A percentile compares a stretch with the other conserved stretches of the same genome.
phyloP scores from a whole-genome alignment of 176 grass and related monocot species.

The Pontederia paniculata region DNA sequence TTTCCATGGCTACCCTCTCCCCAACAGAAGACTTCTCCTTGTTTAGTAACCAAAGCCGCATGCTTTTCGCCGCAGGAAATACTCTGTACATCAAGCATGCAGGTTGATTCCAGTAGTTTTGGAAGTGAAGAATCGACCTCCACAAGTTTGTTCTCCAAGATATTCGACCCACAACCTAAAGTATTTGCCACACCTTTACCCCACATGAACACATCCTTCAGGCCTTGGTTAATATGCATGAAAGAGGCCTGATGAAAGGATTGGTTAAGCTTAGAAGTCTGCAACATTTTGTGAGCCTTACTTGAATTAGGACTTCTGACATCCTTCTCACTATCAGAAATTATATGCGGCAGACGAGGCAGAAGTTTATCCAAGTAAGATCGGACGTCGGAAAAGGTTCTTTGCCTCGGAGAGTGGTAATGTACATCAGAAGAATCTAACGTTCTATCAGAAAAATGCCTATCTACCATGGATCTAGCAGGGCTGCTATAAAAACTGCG shows the following conservation, averaged over 20 bases:
- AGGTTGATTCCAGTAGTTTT: slow-evolving; percentile 52
- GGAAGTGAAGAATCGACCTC: slow-evolving; percentile 51
- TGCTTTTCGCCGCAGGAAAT: slow-evolving; percentile 70
- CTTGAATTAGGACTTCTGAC: slow-evolving; percentile 16
- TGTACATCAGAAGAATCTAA: slow-evolving; percentile 63
- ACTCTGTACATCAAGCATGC: slow-evolving; percentile 57
- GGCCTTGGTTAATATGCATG: slow-evolving; percentile 30
- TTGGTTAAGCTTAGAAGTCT: slow-evolving; percentile 40
- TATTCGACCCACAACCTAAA: not conserved
- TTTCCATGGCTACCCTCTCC: slow-evolving; percentile 56
- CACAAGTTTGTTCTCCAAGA: no score
- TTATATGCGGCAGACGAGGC: slow-evolving; percentile 39
- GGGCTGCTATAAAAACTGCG: slow-evolving; percentile 74
- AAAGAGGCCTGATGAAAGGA: slow-evolving; percentile 33
- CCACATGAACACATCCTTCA: slow-evolving; percentile 91
- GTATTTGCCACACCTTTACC: slow-evolving; percentile 45
- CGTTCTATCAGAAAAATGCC: slow-evolving; percentile 29
- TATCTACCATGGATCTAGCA: slow-evolving; percentile 44
- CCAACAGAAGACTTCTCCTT: slow-evolving; percentile 93
- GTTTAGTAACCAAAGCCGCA: slow-evolving; percentile 77
- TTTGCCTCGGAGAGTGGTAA: slow-evolving; percentile 47
- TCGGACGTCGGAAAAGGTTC: slow-evolving; percentile 57
- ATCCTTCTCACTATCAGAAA: slow-evolving; percentile 38
- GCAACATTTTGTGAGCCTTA: slow-evolving; percentile 30
- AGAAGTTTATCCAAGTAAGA: slow-evolving; percentile 63